phyloP scores from a whole-genome alignment of 2,329 filamentous ascomycete species.

The Daldinia sp. region DNA sequence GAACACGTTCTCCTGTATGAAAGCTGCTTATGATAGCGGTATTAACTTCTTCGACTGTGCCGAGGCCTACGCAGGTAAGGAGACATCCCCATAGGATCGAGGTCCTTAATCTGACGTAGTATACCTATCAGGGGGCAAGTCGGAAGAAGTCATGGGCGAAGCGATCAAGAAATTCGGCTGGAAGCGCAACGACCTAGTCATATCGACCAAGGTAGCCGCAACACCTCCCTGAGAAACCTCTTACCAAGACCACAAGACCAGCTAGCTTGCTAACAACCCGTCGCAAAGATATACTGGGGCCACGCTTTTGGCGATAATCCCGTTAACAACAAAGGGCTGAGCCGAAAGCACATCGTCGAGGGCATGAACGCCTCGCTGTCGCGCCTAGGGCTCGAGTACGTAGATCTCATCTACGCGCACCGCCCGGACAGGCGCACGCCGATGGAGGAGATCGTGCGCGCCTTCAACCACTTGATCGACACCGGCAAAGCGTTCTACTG shows the following conservation, averaged over 20 bases:
- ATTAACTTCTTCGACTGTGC: constrained; percentile 75
- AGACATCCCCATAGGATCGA: not conserved
- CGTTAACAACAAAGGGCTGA: constrained; percentile 76
- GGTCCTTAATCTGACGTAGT: not conserved
- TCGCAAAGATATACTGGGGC: constrained; percentile 72
- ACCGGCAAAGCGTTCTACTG: constrained; percentile 77
- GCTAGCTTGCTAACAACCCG: not conserved
- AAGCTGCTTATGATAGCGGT: constrained; percentile 69
- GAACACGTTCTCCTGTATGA: constrained; percentile 70
- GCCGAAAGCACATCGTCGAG: constrained; percentile 77
- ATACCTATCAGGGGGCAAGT: constrained; percentile 63
- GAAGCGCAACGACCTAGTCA: constrained; percentile 71
- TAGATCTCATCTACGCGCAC: constrained; percentile 78
- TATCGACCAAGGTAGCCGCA: constrained; percentile 66
- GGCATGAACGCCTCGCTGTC: constrained; percentile 70
- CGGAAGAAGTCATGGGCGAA: constrained; percentile 72
- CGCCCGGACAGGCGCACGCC: constrained; percentile 75
- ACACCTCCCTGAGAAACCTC: not conserved
- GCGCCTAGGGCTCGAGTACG: constrained; percentile 69
- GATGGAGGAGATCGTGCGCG: constrained; percentile 77
- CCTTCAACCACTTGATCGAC: constrained; percentile 77
- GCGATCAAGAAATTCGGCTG: constrained; percentile 71
- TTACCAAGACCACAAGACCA: not conserved
- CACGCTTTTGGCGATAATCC: constrained; percentile 68
- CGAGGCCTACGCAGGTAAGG: constrained; percentile 55